phyloP scores from a whole-genome alignment of 2,329 filamentous ascomycete genomes.

The Xylariaceae sp. region DNA sequence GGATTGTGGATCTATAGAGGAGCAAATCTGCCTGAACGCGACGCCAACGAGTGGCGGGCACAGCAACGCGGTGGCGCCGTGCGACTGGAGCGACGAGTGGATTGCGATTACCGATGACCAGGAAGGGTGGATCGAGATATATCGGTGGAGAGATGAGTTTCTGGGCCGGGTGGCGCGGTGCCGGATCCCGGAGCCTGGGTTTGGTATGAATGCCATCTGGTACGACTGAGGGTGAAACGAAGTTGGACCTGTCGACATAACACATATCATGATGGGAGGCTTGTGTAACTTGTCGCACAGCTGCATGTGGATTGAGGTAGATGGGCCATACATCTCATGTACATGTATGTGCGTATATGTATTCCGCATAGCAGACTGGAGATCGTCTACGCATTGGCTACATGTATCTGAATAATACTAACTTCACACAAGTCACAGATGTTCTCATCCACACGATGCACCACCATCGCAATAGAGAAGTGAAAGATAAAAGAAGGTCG shows the following conservation, averaged over 20 bases:
- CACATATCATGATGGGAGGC: too few relatives aligned
- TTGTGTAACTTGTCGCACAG: too few relatives aligned
- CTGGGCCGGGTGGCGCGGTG: conserved; percentile 72
- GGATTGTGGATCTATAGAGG: conserved; percentile 66
- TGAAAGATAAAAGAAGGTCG: too few relatives aligned
- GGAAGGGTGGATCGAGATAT: conserved; percentile 82
- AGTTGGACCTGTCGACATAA: background rate
- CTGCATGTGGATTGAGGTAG: too few relatives aligned
- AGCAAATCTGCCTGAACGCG: conserved; percentile 75
- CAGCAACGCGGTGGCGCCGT: conserved; percentile 81
- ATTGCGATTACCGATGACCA: conserved; percentile 86
- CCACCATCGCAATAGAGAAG: too few relatives aligned
- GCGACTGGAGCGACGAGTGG: conserved; percentile 83
- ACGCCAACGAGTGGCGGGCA: conserved; percentile 85
- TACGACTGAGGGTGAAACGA: conserved; percentile 57
- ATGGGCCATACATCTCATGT: too few relatives aligned
- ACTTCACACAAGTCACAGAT: too few relatives aligned
- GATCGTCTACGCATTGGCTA: too few relatives aligned
- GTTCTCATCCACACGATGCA: too few relatives aligned
- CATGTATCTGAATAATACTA: too few relatives aligned
- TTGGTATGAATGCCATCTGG: conserved; percentile 97
- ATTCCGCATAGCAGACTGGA: too few relatives aligned
- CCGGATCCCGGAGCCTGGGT: conserved; percentile 80
- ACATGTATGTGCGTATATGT: too few relatives aligned
- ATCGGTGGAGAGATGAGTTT: conserved; percentile 80